Evolutionary conservation across 129 eudicot species (phyloP).

Genomic region (Cynara cardunculus): DNA sequence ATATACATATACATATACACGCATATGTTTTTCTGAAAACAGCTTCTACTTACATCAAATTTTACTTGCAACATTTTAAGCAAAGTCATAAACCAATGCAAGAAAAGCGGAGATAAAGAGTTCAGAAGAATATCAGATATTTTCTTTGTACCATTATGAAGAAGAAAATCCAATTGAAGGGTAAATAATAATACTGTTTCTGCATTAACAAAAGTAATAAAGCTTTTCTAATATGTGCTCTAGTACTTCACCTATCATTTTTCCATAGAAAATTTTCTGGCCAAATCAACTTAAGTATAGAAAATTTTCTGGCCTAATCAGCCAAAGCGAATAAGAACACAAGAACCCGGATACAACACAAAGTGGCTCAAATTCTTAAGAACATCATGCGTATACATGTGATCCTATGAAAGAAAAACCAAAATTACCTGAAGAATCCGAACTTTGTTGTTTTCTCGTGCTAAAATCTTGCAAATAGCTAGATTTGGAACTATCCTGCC

Average conservation of each 20-base stretch:
- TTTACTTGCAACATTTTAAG: too few relatives aligned
- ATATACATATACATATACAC: not conserved
- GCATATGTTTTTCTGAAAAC: too few relatives aligned
- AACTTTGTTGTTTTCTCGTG: conserved; percentile 92
- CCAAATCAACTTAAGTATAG: not conserved
- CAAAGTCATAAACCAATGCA: not conserved
- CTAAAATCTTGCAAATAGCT: conserved; percentile 87
- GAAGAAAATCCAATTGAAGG: too few relatives aligned
- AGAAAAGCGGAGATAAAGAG: not conserved
- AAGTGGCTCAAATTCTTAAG: not conserved
- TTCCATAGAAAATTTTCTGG: not conserved
- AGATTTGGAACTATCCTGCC: conserved; percentile 96
- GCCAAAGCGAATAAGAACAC: not conserved
- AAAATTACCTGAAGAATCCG: conserved; percentile 85
- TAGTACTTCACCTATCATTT: not conserved
- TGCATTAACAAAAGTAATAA: not conserved
- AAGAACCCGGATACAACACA: not conserved
- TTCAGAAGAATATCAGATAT: not conserved
- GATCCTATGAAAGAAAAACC: conserved; percentile 14
- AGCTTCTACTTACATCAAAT: too few relatives aligned
- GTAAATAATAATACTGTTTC: not conserved
- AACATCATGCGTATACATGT: not conserved
- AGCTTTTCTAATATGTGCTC: not conserved
- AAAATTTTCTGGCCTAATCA: not conserved
- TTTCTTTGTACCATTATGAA: not conserved